Percentiles rank a stretch among this genome's conserved stretches.
phyloP scores from a whole-genome alignment of 1,284 basidiomycete genomes.

The Malassezia furfur region DNA sequence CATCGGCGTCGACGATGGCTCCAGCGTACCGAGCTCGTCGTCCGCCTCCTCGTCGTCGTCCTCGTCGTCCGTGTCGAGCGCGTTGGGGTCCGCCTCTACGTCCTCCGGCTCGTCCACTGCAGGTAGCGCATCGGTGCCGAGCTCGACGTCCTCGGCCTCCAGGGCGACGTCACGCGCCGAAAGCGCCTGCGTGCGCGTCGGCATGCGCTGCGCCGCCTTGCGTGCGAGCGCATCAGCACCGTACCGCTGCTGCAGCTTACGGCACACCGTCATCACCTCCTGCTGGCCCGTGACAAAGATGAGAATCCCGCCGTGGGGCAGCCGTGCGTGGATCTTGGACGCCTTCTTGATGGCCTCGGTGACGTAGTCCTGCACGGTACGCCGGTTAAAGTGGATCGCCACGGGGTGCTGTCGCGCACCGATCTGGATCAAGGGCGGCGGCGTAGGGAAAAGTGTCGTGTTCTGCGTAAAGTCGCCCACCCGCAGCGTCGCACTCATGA shows the following conservation, averaged over 20 bases:
- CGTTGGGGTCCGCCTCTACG: constrained; percentile 28
- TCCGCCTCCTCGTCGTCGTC: constrained; percentile 10
- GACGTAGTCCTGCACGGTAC: constrained; percentile 78
- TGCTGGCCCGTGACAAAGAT: constrained; percentile 70
- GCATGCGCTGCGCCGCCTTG: background rate
- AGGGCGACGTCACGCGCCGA: constrained; percentile 50
- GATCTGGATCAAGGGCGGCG: constrained; percentile 83
- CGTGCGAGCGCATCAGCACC: constrained; percentile 54
- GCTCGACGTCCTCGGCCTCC: constrained; percentile 72
- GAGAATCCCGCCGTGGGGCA: constrained; percentile 63
- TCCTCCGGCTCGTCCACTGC: constrained; percentile 50
- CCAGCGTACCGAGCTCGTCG: constrained; percentile 31
- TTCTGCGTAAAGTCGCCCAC: constrained; percentile 89
- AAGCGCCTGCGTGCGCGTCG: background rate
- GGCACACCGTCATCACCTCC: constrained; percentile 61
- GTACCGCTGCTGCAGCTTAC: constrained; percentile 68
- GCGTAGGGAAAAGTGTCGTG: constrained; percentile 64
- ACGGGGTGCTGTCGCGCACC: constrained; percentile 88
- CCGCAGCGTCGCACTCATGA: constrained; percentile 97
- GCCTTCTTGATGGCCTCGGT: constrained; percentile 82
- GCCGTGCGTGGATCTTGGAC: constrained; percentile 63
- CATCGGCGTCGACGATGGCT: constrained; percentile 34
- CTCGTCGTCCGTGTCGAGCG: constrained; percentile 17
- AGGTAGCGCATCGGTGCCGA: constrained; percentile 54
- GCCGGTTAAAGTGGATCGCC: constrained; percentile 81